Conservation (phyloP, 2,329 filamentous ascomycete genomes). For the Ceratocystis huliohia region DNA sequence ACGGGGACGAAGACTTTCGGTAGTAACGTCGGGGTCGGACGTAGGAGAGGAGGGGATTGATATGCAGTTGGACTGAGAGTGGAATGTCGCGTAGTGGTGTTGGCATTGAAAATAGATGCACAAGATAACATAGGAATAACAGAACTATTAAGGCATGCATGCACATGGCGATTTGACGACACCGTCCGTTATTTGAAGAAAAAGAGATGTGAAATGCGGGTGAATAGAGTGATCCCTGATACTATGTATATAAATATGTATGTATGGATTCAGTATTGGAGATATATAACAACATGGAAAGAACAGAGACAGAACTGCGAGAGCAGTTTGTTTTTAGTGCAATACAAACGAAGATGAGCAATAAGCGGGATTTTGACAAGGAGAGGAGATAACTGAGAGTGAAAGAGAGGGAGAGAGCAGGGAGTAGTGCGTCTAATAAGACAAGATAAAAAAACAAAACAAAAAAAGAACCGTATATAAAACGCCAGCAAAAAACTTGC, state of each 20-base stretch:
- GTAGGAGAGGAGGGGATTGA: background rate
- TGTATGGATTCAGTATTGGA: background rate
- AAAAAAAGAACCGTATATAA: background rate
- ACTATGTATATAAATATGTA: background rate
- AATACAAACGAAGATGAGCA: background rate
- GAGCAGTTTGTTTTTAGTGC: background rate
- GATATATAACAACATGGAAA: background rate
- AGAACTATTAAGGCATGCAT: conserved; percentile 2
- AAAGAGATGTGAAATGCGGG: background rate
- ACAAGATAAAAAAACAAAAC: background rate
- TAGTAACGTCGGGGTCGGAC: conserved; percentile 2
- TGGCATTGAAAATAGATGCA: background rate
- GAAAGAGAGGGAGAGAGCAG: background rate
- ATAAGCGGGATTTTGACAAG: background rate
- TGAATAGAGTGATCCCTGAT: background rate
- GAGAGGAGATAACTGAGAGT: background rate
- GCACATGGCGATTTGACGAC: background rate
- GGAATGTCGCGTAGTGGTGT: background rate
- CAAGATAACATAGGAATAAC: conserved; percentile 6
- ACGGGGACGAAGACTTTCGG: conserved; percentile 11
- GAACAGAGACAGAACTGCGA: background rate
- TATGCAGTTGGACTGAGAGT: background rate
- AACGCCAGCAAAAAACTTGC: background rate
- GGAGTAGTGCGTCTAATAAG: background rate
- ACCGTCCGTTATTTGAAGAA: background rate